Conservation (phyloP, 768 basidiomycete genomes). For the Mycena vulgaris region DNA sequence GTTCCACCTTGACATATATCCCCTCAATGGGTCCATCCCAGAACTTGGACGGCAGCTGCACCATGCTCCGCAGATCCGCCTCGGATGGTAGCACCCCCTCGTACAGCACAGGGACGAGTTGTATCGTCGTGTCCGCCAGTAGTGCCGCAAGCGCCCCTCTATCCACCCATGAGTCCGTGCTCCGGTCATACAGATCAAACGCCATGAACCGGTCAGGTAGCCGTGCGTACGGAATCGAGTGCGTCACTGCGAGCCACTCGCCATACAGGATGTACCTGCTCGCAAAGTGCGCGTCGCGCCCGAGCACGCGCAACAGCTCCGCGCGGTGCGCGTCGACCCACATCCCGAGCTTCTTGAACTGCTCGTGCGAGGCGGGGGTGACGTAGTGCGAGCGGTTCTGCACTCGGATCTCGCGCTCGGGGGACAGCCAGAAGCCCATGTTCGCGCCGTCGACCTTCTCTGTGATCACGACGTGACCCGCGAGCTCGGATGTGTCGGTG, state of each 20-base stretch:
- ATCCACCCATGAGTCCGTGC: constrained; percentile 56
- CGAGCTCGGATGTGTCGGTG: constrained; percentile 40
- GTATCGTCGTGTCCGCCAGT: constrained; percentile 57
- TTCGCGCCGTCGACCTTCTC: constrained; percentile 81
- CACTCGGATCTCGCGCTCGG: constrained; percentile 62
- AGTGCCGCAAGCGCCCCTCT: constrained; percentile 52
- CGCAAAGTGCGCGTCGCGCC: constrained; percentile 66
- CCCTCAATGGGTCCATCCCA: constrained; percentile 69
- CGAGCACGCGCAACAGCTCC: constrained; percentile 60
- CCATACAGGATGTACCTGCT: constrained; percentile 74
- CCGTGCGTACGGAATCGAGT: constrained; percentile 70
- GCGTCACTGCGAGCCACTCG: constrained; percentile 75
- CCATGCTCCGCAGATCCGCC: constrained; percentile 59
- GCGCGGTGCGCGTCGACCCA: constrained; percentile 69
- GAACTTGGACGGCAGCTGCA: constrained; percentile 60
- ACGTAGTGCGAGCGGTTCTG: constrained; percentile 78
- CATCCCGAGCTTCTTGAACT: constrained; percentile 70
- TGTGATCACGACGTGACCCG: constrained; percentile 63
- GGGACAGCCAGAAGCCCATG: constrained; percentile 73
- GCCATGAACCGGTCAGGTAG: constrained; percentile 73
- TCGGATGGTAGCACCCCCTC: constrained; percentile 59
- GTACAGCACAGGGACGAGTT: constrained; percentile 60
- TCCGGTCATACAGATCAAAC: constrained; percentile 73
- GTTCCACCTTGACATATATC: constrained; percentile 71
- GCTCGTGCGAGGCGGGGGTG: constrained; percentile 68